Base-by-base conservation (phyloP, 208 protist genomes). In the Naegleria lovaniensis region DNA sequence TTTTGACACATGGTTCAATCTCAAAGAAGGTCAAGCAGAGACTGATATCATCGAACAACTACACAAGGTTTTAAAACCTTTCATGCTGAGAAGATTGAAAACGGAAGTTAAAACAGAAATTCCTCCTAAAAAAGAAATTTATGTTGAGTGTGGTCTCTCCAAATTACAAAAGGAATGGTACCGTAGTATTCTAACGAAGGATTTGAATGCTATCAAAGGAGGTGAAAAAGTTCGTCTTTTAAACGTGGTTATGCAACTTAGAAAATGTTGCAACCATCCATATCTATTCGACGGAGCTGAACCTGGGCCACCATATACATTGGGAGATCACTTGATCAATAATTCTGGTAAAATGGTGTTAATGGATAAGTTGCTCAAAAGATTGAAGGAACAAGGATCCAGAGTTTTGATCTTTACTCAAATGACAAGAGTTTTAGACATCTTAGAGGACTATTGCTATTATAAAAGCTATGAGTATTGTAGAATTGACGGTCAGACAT, bases 101-200 rank as follows among this genome's bases (percentile, higher is more conserved):
- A 91, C 92, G 0, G 98, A 99, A 22, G 98, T 99, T 29, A 98
- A 96, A 91, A 97, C 96, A 79, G 94, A 94, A 85, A 97, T 99
- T 43, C 98, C 97, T n/a, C 97, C 98, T 79, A 99, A 99, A 93
- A 98, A 97, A 88, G 98, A 99, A 92, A 98, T 98, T 33, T 99
- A 98, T 89, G 95, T 99, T 3, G 95, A 95, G 19, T 97, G 98
- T 83, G 95, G 96, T 89, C 84, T 99, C 48, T 96, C 96, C 19
- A 94, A 95, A 89, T 96, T 98, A 92, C 98, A 99, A 93, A 94
- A 95, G 33, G 95, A 98, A 91, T 97, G 94, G 95, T 99, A 99
- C 92, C 93, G 96, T 91, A 96, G 96, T 85, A 96, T 99, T 15
- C 91, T 99, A 9, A 95, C 95, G 29, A 98, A 98, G 79, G 98